phyloP scores from a whole-genome alignment of 2,329 filamentous ascomycete genomes.

The Onygenales sp. region DNA sequence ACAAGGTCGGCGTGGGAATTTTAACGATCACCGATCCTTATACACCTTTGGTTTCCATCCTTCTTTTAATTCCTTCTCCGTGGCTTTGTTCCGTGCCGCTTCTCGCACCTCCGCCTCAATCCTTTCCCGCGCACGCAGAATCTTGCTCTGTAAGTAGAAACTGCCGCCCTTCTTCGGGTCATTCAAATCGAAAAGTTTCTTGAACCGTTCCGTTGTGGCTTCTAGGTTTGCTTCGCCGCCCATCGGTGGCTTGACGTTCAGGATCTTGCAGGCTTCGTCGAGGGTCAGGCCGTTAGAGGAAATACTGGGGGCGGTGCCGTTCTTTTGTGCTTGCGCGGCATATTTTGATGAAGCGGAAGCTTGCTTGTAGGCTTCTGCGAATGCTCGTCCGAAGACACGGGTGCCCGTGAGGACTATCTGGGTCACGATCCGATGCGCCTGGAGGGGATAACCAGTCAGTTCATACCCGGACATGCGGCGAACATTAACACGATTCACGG shows the following conservation, averaged over 20 bases:
- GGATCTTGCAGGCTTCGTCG: slow-evolving; percentile 92
- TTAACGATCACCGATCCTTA: slow-evolving; percentile 58
- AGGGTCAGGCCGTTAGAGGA: slow-evolving; percentile 70
- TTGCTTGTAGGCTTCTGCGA: slow-evolving; percentile 91
- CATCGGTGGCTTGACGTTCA: slow-evolving; percentile 86
- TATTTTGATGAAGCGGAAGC: slow-evolving; percentile 80
- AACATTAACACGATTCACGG: neutral
- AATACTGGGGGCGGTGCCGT: slow-evolving; percentile 43
- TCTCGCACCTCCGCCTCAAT: slow-evolving; percentile 79
- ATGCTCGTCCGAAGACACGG: slow-evolving; percentile 86
- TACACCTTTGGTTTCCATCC: slow-evolving; percentile 95
- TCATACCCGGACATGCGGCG: neutral
- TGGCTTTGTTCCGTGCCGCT: slow-evolving; percentile 58
- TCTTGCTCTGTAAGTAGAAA: slow-evolving; percentile 97
- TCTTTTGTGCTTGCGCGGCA: slow-evolving; percentile 55
- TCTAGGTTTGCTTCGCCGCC: slow-evolving; percentile 69
- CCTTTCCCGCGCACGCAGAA: slow-evolving; percentile 79
- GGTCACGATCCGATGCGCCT: slow-evolving; percentile 92
- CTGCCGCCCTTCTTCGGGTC: slow-evolving; percentile 92
- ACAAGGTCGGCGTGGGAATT: neutral
- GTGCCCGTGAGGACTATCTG: slow-evolving; percentile 85
- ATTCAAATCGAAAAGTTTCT: slow-evolving; percentile 88
- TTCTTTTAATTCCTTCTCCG: slow-evolving; percentile 69
- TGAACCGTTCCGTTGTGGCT: slow-evolving; percentile 76
- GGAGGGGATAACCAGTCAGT: neutral